Percentiles rank a stretch among this genome's conserved stretches.
Conservation (phyloP, 139 green algal genomes). For the Picochlorum sp. region DNA sequence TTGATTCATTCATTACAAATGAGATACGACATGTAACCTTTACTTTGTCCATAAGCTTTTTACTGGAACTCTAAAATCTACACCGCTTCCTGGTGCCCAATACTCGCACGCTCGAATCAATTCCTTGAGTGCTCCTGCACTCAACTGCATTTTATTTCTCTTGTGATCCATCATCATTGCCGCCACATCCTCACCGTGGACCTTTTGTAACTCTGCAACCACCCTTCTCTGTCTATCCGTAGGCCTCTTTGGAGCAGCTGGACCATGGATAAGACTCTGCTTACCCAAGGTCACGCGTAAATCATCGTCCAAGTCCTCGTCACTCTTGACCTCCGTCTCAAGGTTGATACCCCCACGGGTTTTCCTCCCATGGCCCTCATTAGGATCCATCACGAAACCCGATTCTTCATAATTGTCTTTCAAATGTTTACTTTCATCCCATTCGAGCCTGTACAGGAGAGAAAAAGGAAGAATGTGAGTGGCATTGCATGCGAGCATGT, state of each 20-base stretch:
- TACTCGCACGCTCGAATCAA: conserved; percentile 24
- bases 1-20: conserved; percentile 4
- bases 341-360: not conserved
- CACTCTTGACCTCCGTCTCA: not conserved
- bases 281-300: not conserved
- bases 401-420: conserved; percentile 23
- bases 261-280: conserved; percentile 3
- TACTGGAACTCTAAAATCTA: conserved; percentile 31
- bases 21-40: not conserved
- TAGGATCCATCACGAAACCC: conserved; percentile 22
- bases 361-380: conserved; percentile 26
- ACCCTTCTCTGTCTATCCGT: conserved; percentile 33
- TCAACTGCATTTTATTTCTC: conserved; percentile 50
- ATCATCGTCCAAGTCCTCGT: conserved; percentile 3
- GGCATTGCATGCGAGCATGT: not conserved
- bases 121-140: conserved; percentile 18
- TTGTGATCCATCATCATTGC: conserved; percentile 43
- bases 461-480: not conserved
- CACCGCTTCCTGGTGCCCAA: conserved; percentile 15
- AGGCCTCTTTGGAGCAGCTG: conserved; percentile 32
- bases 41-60: conserved; percentile 24
- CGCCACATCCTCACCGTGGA: conserved; percentile 27
- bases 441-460: conserved; percentile 14
- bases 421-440: conserved; percentile 17
- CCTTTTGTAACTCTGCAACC: conserved; percentile 22